A percentile compares a stretch with the other conserved stretches of the same genome.
Conservation (phyloP, 441 rosid genomes). For the Jatropha multifida region DNA sequence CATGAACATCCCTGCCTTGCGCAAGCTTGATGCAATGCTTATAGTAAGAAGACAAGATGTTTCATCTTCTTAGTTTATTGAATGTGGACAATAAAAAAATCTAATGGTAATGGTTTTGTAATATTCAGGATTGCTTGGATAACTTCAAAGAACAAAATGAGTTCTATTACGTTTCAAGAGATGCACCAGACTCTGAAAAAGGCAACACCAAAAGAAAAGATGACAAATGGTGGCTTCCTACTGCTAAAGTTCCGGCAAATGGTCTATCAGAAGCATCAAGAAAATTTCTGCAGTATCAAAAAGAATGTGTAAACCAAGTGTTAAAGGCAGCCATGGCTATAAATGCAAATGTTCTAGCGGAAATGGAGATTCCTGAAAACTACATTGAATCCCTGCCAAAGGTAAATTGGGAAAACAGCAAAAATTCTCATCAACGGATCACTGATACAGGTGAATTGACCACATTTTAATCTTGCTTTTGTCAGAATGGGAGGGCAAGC, state of each 20-base stretch:
- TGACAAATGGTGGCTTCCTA: constrained; percentile 98
- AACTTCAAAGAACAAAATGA: constrained; percentile 61
- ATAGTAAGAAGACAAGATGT: constrained; percentile 47
- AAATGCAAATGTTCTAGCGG: constrained; percentile 87
- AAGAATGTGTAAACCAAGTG: constrained; percentile 90
- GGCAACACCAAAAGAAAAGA: constrained; percentile 55
- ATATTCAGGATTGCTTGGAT: constrained; percentile 68
- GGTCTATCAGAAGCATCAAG: constrained; percentile 74
- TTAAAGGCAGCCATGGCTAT: constrained; percentile 98
- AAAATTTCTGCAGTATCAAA: constrained; percentile 73
- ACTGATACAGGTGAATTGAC: background rate
- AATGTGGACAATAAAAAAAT: background rate
- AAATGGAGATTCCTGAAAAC: constrained; percentile 89
- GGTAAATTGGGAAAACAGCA: constrained; percentile 38
- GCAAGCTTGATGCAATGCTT: constrained; percentile 82
- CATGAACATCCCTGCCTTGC: constrained; percentile 81
- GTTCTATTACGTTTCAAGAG: constrained; percentile 61
- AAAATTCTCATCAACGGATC: background rate
- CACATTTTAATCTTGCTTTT: background rate
- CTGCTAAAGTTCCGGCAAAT: constrained; percentile 66
- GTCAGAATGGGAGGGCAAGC: constrained; percentile 84
- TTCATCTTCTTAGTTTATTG: background rate
- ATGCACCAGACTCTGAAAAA: constrained; percentile 71
- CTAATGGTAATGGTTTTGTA: background rate
- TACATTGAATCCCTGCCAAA: constrained; percentile 95